phyloP scores from a whole-genome alignment of 345 rosid genomes.

The Syzygium jambos region DNA sequence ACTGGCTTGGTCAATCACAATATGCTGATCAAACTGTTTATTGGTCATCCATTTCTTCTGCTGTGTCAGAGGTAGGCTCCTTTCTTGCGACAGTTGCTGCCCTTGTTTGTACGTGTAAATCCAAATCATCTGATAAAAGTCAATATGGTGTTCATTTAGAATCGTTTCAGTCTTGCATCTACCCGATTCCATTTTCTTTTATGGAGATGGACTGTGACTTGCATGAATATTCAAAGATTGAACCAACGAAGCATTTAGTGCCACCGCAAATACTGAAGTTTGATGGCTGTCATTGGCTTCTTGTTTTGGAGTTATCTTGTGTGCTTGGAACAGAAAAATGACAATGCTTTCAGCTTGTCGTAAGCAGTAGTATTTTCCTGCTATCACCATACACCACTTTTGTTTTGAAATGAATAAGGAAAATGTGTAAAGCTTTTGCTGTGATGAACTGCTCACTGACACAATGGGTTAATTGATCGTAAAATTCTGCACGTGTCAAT shows the following conservation, averaged over 20 bases:
- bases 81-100: background rate
- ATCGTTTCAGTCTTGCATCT: background rate
- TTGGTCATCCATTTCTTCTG: constrained; percentile 73
- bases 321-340: background rate
- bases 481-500: no score
- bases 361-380: no score
- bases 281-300: background rate
- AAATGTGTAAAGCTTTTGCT: no score
- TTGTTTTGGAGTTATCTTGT: background rate
- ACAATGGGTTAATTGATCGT: no score
- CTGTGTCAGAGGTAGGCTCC: constrained; percentile 61
- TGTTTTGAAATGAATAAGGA: no score
- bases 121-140: background rate
- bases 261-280: background rate
- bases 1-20: constrained; percentile 91
- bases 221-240: background rate
- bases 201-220: background rate
- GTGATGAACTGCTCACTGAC: no score
- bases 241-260: background rate
- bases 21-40: constrained; percentile 40
- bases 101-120: background rate
- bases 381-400: no score
- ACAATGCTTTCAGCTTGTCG: no score
- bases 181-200: background rate
- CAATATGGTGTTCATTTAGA: background rate